These are phyloP conservation scores for Pseudonectria foliicola DNA, from an alignment of 2,329 filamentous ascomycete genomes.

Conservation along the genomic window DNA sequence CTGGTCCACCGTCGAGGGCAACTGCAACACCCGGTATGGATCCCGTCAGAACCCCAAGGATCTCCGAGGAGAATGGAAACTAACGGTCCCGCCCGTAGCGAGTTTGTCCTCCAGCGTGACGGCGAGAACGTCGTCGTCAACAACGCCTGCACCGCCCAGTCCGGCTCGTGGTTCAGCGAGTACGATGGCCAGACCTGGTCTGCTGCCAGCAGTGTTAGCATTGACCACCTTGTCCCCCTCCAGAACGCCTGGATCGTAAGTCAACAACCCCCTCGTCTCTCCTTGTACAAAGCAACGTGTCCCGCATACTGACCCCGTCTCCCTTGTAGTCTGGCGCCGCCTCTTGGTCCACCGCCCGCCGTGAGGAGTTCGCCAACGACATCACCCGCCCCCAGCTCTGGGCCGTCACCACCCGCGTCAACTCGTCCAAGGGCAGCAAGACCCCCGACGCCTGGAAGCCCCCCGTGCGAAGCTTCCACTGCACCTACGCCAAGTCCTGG, in stretches of 20 bases:
- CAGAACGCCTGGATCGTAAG: slow-evolving; percentile 70
- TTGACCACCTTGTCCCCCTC: slow-evolving; percentile 77
- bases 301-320: slow-evolving; percentile 6
- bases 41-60: too few relatives aligned
- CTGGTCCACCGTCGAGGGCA: slow-evolving; percentile 59
- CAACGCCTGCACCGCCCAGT: slow-evolving; percentile 53
- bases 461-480: slow-evolving; percentile 60
- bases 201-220: slow-evolving; percentile 62
- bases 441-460: slow-evolving; percentile 74
- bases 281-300: not conserved
- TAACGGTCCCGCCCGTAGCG: slow-evolving; percentile 34
- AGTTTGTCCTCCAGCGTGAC: slow-evolving; percentile 68
- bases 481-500: slow-evolving; percentile 72
- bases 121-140: slow-evolving; percentile 55
- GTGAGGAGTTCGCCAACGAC: slow-evolving; percentile 71
- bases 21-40: slow-evolving; percentile 58
- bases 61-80: too few relatives aligned
- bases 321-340: slow-evolving; percentile 63
- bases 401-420: slow-evolving; percentile 72
- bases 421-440: slow-evolving; percentile 65
- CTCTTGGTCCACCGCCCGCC: slow-evolving; percentile 60
- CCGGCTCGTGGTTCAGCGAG: slow-evolving; percentile 62
- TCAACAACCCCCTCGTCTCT: slow-evolving; percentile 8
- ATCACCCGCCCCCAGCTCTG: slow-evolving; percentile 67
- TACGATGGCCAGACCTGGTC: slow-evolving; percentile 71